Base-by-base conservation (phyloP, 345 rosid species). In the Capsella bursapastoris region DNA sequence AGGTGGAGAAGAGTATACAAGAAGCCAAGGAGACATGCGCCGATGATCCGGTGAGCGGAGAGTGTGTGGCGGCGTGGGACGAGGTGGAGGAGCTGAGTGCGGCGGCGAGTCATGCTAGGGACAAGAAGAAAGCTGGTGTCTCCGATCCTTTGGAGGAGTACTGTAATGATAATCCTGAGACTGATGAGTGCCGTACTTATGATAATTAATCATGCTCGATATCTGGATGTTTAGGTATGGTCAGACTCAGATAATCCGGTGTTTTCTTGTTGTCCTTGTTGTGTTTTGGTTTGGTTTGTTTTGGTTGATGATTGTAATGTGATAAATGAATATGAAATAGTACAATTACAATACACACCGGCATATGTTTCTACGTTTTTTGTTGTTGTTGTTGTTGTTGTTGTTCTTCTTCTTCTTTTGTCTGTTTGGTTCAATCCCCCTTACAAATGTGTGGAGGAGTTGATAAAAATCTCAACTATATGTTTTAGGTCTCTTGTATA, bases 71-170 rank as follows among this genome's bases (percentile, higher is more conserved):
- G 14, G 97, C 99, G 37, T 95, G 99, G 99, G 99, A 95, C 71
- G 97, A 92, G 82, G 99, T 95, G 77, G 98, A 95, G 85, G 99
- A 95, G 90, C 86, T 95, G 78, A 95, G 98, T 67, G 99, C 99
- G 8, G 99, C 97, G 6, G 98, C 92, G 4, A 90, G 99, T 85
- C 97, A 95, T 68, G 96, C 93, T 0, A 78, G 92, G 70, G 99
- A 89, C 80, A 88, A 73, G 97, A 73, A 84, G 84, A 95, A 92
- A 76, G 85, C 75, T 11, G 71, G 80, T 68, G 86, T 72, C 6
- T 73, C 83, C 1, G 98, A 95, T 67, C 96, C 98, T 25, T 68
- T 95, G 84, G 99, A 95, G 85, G 76, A 71, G 18, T 92, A 82
- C 74, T 95, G 98, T 83, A 80, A 74, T 88, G 99, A 95, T 72